These are phyloP conservation scores for Acrocalymma vagum DNA, from an alignment of 2,329 filamentous ascomycete genomes.

Conservation along the genomic window DNA sequence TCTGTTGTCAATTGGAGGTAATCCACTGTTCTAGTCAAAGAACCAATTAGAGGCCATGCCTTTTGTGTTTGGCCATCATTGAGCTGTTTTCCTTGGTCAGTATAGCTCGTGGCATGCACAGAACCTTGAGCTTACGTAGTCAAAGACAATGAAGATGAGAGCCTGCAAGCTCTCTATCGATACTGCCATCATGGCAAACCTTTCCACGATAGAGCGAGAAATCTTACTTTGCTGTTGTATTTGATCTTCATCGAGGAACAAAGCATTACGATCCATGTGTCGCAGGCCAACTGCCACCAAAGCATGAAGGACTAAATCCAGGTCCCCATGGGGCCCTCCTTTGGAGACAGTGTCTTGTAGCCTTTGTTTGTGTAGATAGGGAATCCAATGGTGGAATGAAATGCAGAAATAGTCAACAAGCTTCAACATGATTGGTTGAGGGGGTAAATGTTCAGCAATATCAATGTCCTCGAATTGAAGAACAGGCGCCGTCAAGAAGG, in stretches of 20 bases:
- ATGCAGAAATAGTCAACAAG: constrained; percentile 39
- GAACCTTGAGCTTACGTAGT: constrained; percentile 28
- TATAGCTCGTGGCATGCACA: background rate
- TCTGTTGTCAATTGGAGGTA: constrained; percentile 43
- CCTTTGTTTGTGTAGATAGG: constrained; percentile 41
- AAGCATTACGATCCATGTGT: constrained; percentile 30
- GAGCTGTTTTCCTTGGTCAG: constrained; percentile 23
- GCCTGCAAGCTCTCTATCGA: constrained; percentile 40
- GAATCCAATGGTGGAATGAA: constrained; percentile 47
- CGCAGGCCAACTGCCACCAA: constrained; percentile 37
- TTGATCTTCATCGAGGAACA: constrained; percentile 36
- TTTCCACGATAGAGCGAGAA: constrained; percentile 41
- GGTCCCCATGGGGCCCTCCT: constrained; percentile 17
- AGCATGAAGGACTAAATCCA: constrained; percentile 38
- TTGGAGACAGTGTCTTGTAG: constrained; percentile 32
- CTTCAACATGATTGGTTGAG: constrained; percentile 33
- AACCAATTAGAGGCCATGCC: constrained; percentile 43
- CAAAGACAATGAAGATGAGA: constrained; percentile 42
- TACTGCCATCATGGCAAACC: constrained; percentile 31
- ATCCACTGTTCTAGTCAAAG: constrained; percentile 43
- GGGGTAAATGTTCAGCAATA: constrained; percentile 34
- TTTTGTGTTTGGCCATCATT: constrained; percentile 38
- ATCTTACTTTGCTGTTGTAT: constrained; percentile 31
- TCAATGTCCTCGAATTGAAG: constrained; percentile 28
- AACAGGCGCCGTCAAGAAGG: constrained; percentile 23